phyloP scores from a whole-genome alignment of 805 yeast genomes.

The Zygosaccharomyces bisporus region DNA sequence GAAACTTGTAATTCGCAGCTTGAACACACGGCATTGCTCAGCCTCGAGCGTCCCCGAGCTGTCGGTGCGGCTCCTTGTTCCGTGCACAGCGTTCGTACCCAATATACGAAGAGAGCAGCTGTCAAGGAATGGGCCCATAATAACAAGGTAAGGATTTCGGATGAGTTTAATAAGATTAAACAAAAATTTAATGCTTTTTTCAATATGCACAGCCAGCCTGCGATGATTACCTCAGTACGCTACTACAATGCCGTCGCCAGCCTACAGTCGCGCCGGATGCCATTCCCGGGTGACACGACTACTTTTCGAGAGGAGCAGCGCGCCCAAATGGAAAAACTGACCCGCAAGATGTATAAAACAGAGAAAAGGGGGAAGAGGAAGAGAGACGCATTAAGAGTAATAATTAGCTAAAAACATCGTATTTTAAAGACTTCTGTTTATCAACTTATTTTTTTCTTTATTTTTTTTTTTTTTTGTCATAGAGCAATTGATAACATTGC shows the following conservation, averaged over 20 bases:
- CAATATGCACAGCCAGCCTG: constrained; percentile 10
- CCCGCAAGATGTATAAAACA: constrained; percentile 16
- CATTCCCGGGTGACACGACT: constrained; percentile 12
- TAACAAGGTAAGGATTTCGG: constrained; percentile 7
- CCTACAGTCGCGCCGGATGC: constrained; percentile 4
- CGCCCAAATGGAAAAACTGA: constrained; percentile 10
- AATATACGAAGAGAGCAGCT: constrained; percentile 6
- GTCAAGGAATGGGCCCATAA: constrained; percentile 11
- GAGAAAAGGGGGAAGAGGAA: constrained; percentile 18
- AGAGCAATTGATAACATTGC: constrained; percentile 1
- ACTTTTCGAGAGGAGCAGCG: constrained; percentile 10
- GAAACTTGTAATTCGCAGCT: neutral
- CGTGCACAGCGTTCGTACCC: neutral
- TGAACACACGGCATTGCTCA: neutral
- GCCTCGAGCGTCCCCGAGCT: neutral
- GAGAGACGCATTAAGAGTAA: constrained; percentile 17
- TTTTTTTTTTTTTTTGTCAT: neutral
- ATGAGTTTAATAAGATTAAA: constrained; percentile 7
- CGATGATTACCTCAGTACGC: constrained; percentile 14
- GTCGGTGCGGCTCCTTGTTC: neutral
- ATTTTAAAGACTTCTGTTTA: neutral
- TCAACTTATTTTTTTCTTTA: neutral
- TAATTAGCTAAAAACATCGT: constrained; percentile 8
- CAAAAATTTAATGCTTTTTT: constrained; percentile 7
- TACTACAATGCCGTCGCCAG: constrained; percentile 12